Evolutionary conservation across 495 filamentous ascomycete genomes (phyloP).

Genomic region (Thermothielavioides terrestris): DNA sequence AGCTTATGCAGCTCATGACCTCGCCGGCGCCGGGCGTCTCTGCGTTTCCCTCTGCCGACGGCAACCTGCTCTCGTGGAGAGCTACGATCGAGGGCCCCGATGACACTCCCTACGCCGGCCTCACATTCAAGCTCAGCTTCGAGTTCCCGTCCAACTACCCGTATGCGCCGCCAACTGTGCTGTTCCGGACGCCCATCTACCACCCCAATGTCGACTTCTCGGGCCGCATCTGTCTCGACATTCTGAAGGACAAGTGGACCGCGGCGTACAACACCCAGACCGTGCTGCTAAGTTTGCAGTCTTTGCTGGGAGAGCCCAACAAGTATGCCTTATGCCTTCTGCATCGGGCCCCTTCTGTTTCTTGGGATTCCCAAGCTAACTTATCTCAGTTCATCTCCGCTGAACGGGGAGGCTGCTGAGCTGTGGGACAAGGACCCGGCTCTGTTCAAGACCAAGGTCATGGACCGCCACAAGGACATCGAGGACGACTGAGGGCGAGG

Average conservation of each 20-base stretch:
- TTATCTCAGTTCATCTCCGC: conserved; percentile 64
- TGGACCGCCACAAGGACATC: conserved; percentile 47
- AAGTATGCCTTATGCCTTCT: too few species aligned
- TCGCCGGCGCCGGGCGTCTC: conserved; percentile 87
- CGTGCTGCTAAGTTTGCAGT: conserved; percentile 87
- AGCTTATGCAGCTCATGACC: conserved; percentile 97
- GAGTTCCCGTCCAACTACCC: conserved; percentile 89
- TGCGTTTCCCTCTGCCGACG: conserved; percentile 84
- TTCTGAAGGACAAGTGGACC: conserved; percentile 97
- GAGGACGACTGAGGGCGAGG: conserved; percentile 42
- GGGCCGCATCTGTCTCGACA: conserved; percentile 89
- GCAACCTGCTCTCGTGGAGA: conserved; percentile 84
- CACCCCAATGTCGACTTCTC: conserved; percentile 93
- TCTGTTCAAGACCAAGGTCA: conserved; percentile 72
- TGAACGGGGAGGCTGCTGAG: conserved; percentile 94
- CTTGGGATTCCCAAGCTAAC: conserved; percentile 1
- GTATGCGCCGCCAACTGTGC: conserved; percentile 82
- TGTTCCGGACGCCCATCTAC: conserved; percentile 91
- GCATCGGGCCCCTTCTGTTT: neutral
- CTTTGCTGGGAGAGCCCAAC: conserved; percentile 92
- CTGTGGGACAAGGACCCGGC: conserved; percentile 85
- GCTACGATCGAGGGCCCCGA: conserved; percentile 88
- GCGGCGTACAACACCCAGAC: conserved; percentile 88
- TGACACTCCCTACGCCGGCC: conserved; percentile 80
- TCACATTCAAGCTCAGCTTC: conserved; percentile 91